Evolutionary conservation across 2,329 filamentous ascomycete genomes (phyloP).

Genomic region (Botrytis fragariae): DNA sequence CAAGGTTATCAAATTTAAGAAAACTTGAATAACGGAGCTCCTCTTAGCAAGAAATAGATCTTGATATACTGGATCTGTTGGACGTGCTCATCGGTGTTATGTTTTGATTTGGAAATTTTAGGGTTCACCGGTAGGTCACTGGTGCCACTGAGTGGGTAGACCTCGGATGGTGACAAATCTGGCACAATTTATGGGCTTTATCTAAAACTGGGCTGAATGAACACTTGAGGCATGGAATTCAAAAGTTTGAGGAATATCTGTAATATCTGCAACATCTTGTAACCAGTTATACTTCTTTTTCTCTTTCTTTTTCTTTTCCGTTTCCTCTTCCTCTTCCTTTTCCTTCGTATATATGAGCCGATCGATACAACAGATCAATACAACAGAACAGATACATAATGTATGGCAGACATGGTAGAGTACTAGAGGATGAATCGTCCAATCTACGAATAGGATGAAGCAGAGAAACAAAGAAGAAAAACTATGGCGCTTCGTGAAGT

Average conservation of each 20-base stretch:
- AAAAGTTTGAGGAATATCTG: neutral
- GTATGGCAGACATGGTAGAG: neutral
- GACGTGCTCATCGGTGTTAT: neutral
- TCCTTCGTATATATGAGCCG: neutral
- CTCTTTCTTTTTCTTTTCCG: neutral
- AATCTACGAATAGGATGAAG: neutral
- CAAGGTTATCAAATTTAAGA: neutral
- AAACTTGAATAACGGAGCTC: neutral
- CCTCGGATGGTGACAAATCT: slow-evolving; percentile 12
- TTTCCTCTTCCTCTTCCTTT: too few relatives aligned
- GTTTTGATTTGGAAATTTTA: neutral
- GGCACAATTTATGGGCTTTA: neutral
- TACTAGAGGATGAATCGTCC: neutral
- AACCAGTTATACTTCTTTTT: neutral
- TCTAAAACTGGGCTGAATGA: neutral
- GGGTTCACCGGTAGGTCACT: neutral
- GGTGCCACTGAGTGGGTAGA: neutral
- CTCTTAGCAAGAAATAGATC: neutral
- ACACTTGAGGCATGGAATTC: neutral
- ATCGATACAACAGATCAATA: neutral
- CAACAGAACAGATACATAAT: neutral
- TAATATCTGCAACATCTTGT: neutral
- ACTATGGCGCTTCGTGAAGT: neutral
- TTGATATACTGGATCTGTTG: slow-evolving; percentile 3
- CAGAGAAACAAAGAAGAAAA: neutral